Percentiles rank a stretch among this genome's conserved stretches.
These are phyloP conservation scores for Botryotinia convoluta DNA, from an alignment of 2,329 filamentous ascomycete genomes.

Conservation along the genomic window DNA sequence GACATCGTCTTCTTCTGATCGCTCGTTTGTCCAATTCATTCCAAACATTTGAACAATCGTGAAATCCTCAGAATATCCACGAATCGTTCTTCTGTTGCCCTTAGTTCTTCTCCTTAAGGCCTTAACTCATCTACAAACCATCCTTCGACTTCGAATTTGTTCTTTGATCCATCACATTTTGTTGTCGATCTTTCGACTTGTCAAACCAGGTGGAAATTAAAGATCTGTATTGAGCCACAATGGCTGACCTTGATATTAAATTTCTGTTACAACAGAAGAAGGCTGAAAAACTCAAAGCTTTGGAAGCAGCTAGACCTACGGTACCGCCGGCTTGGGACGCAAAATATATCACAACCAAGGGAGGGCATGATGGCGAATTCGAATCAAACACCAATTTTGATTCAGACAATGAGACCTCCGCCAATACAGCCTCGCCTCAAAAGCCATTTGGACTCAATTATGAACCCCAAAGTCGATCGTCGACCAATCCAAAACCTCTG, in stretches of 20 bases:
- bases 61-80: background rate
- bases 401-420: background rate
- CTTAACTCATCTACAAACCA: background rate
- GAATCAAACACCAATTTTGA: background rate
- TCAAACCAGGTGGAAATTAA: constrained; percentile 1
- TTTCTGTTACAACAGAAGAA: background rate
- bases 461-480: background rate
- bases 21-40: background rate
- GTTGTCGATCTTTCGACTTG: background rate
- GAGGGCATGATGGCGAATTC: background rate
- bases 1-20: background rate
- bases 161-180: background rate
- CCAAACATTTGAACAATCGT: background rate
- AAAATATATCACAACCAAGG: background rate
- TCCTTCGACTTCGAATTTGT: background rate
- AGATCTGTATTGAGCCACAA: background rate
- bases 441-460: background rate
- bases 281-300: background rate
- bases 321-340: background rate
- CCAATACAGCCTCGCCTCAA: background rate
- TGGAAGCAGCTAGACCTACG: background rate
- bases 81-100: background rate
- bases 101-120: background rate
- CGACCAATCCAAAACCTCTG: background rate
- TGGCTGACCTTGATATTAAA: background rate